Evolutionary conservation across 768 basidiomycete species (phyloP).

Genomic region (Chiua virens): DNA sequence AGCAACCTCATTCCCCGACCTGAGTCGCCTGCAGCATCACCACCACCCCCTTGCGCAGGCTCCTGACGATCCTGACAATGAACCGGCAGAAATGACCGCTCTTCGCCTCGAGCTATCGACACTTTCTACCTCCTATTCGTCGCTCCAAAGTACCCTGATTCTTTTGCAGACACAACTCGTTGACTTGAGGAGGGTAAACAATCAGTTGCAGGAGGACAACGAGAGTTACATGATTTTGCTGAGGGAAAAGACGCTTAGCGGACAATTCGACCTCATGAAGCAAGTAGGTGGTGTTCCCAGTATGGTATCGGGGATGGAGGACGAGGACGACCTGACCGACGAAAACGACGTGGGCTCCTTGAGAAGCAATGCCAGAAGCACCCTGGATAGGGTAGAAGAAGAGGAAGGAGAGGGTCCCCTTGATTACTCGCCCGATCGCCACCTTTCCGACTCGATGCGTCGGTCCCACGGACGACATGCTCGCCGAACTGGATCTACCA

Average conservation of each 20-base stretch:
- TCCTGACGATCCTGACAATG: slow-evolving; percentile 63
- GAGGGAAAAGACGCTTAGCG: slow-evolving; percentile 86
- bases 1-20: slow-evolving; percentile 33
- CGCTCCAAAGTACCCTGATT: slow-evolving; percentile 80
- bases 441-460: slow-evolving; percentile 39
- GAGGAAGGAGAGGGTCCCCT: slow-evolving; percentile 42
- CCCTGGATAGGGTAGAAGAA: slow-evolving; percentile 65
- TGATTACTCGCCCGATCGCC: slow-evolving; percentile 37
- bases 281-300: slow-evolving; percentile 56
- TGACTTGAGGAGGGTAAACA: slow-evolving; percentile 86
- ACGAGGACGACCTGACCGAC: slow-evolving; percentile 30
- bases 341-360: slow-evolving; percentile 54
- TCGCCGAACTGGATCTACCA: slow-evolving; percentile 55
- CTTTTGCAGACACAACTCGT: slow-evolving; percentile 81
- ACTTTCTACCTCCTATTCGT: slow-evolving; percentile 80
- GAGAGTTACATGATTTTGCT: slow-evolving; percentile 95
- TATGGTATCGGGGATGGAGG: slow-evolving; percentile 40
- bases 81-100: slow-evolving; percentile 87
- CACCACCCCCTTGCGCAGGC: slow-evolving; percentile 43
- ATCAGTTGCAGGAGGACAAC: slow-evolving; percentile 91
- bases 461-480: slow-evolving; percentile 45
- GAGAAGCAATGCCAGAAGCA: slow-evolving; percentile 55
- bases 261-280: slow-evolving; percentile 77
- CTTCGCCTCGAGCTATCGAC: slow-evolving; percentile 83
- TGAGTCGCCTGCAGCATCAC: slow-evolving; percentile 22